Evolutionary conservation across 1,284 basidiomycete species (phyloP), one percentile per base, ranked within the genome.

Genomic region (Leccinum solheimii): DNA sequence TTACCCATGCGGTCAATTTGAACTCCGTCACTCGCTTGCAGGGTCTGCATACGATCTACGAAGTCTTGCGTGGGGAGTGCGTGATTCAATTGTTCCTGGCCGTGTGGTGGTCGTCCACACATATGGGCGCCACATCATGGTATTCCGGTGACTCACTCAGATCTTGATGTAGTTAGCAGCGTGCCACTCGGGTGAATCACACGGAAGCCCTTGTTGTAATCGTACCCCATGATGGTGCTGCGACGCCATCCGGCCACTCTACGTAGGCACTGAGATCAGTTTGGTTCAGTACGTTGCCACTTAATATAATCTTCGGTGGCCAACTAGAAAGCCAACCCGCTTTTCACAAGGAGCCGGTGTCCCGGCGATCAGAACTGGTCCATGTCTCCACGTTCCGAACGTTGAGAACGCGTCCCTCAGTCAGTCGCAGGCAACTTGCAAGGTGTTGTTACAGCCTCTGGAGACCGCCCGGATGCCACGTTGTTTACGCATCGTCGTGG

Each of bases 11-110:
- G 55, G 61, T 40, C 51, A 61, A 59, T 62, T 62, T 49, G 48
- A 62, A 58, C 60, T 62, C 55, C 48, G 55, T 60, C 30, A 10
- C 30, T 67, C 54, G 62, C 64, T 63, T 61, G 57, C 34, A 59
- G 55, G 59, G 57, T 62, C 62, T 59, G 61, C 58, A 66, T 26
- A 45, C 38, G 61, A 65, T 60, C 58, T 55, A 36, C 51, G 50
- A 23, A 49, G 59, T 55, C 27, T 57, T 57, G 54, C 60, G 65
- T 71, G 68, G 69, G 62, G 65, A 57, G 16, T 52, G 58, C 58
- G 52, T 55, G 34, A 27, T 45, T 43, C 19, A 54, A 38, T 54
- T 45, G 34, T 34, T 32, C 52, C 34, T 62, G 50, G 27, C 30
- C 30, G 32, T 43, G 38, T 9, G 55, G 63, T 67, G 50, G 66